Base-by-base conservation (phyloP, 1,284 basidiomycete species). In the Cryptococcus deneoformans region DNA sequence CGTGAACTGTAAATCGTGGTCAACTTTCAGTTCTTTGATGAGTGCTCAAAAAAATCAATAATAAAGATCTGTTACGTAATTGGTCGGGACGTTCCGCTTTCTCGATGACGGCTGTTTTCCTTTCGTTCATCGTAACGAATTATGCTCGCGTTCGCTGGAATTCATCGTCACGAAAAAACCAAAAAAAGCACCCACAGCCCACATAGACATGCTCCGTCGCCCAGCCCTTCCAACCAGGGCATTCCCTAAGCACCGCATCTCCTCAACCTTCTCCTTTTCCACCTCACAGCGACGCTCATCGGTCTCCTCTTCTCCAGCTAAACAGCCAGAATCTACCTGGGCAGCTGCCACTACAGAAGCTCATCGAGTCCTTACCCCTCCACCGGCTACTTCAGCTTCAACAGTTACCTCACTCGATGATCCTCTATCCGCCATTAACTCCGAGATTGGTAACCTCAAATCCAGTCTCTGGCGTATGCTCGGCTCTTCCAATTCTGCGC, bases 401-500 rank as follows among this genome's bases (percentile, higher is more conserved):
- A 57, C 49, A 24, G 42, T 56, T 11, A 57, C 53, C 24, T 52
- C 54, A 12, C 46, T 58, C 29, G 63, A 66, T 49, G 75, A 76
- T 57, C 75, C 75, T 0, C 56, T 76, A 35, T 61, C 64, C 9
- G 70, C 70, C 49, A 83, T 94, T 60, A 84, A 85, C 47, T 79
- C 85, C 20, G 88, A 98, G 72, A 85, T 98, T 36, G 79, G 84
- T 37, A 82, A 84, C 54, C 81, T 98, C 48, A 87, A 89, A 60
- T 82, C 84, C 56, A 88, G 85, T 57, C 82, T 99, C 36, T 82
- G 92, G 62, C 81, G 83, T 61, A 82, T 99, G 44, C 83, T 99
- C 10, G 93, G 92, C 35, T 89, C 89, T 2, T 88, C 90, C 9
- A 90, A 98, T 75, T 89, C 92, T 1, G 85, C 86, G 1, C 85